These are phyloP conservation scores for Boletus rubropictus DNA, from an alignment of 768 basidiomycete genomes.

Conservation along the genomic window DNA sequence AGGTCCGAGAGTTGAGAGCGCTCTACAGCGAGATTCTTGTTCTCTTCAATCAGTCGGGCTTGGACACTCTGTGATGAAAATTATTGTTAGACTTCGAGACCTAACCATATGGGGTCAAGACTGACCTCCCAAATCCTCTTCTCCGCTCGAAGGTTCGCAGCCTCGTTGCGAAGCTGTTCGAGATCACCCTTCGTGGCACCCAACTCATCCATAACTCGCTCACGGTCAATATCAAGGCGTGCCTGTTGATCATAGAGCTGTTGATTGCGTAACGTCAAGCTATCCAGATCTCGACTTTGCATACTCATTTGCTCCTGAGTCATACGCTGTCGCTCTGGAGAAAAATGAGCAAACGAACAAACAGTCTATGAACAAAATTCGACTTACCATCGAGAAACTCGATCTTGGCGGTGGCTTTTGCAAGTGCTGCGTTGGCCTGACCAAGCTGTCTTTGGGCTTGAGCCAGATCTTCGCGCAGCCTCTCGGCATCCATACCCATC, in stretches of 20 bases:
- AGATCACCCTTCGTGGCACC: slow-evolving; percentile 51
- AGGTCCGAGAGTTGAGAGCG: slow-evolving; percentile 81
- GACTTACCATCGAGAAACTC: slow-evolving; percentile 69
- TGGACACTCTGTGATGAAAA: slow-evolving; percentile 59
- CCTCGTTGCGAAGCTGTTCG: slow-evolving; percentile 80
- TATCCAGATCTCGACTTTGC: slow-evolving; percentile 60
- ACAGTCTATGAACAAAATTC: not conserved
- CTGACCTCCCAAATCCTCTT: slow-evolving; percentile 89
- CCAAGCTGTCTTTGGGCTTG: slow-evolving; percentile 64
- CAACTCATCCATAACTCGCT: slow-evolving; percentile 63
- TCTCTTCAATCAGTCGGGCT: slow-evolving; percentile 77
- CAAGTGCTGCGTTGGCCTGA: slow-evolving; percentile 58
- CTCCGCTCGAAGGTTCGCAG: slow-evolving; percentile 85
- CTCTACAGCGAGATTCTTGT: slow-evolving; percentile 72
- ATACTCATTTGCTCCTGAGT: slow-evolving; percentile 61
- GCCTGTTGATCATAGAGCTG: slow-evolving; percentile 70
- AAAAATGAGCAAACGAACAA: not conserved
- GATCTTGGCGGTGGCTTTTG: slow-evolving; percentile 78
- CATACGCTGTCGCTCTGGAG: slow-evolving; percentile 62
- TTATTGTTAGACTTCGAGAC: slow-evolving; percentile 2
- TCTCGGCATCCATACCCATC: slow-evolving; percentile 71
- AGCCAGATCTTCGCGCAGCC: slow-evolving; percentile 64
- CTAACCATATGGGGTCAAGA: not conserved
- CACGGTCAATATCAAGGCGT: slow-evolving; percentile 69
- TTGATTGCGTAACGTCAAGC: slow-evolving; percentile 60